These are phyloP conservation scores for Boletus edulis DNA, from an alignment of 768 basidiomycete species.

Conservation along the genomic window DNA sequence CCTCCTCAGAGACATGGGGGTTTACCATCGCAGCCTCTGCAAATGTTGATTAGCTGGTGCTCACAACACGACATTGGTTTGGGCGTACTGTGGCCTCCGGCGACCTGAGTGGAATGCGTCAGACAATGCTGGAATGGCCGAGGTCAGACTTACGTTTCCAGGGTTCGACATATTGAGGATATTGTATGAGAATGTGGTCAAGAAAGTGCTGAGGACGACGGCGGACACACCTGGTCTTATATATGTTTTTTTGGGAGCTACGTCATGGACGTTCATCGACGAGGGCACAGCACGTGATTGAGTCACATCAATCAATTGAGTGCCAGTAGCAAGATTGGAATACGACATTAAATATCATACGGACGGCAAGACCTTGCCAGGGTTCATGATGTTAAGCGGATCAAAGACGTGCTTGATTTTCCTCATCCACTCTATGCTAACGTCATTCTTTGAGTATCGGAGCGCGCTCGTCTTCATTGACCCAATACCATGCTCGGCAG, in stretches of 20 bases:
- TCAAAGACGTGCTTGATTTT: constrained; percentile 88
- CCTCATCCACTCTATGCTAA: constrained; percentile 87
- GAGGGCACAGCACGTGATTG: not conserved
- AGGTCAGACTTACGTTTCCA: constrained; percentile 17
- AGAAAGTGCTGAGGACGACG: not conserved
- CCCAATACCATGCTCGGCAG: constrained; percentile 97
- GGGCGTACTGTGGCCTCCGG: constrained; percentile 1
- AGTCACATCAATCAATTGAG: no score
- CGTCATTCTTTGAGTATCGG: constrained; percentile 77
- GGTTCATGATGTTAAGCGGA: constrained; percentile 90
- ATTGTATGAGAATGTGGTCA: not conserved
- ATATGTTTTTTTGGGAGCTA: constrained; percentile 12
- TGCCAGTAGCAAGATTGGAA: not conserved
- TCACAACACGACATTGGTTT: not conserved
- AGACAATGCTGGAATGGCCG: not conserved
- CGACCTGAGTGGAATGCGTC: constrained; percentile 3
- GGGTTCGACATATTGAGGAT: constrained; percentile 10
- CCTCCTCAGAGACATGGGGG: constrained; percentile 21
- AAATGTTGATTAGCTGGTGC: not conserved
- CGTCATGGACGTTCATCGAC: constrained; percentile 11
- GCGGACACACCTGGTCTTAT: not conserved
- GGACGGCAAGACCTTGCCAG: constrained; percentile 67
- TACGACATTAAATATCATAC: not conserved
- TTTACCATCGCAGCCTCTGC: constrained; percentile 26
- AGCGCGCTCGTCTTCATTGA: constrained; percentile 91